Evolutionary conservation across 768 basidiomycete genomes (phyloP).

Genomic region (Paxillus involutus): DNA sequence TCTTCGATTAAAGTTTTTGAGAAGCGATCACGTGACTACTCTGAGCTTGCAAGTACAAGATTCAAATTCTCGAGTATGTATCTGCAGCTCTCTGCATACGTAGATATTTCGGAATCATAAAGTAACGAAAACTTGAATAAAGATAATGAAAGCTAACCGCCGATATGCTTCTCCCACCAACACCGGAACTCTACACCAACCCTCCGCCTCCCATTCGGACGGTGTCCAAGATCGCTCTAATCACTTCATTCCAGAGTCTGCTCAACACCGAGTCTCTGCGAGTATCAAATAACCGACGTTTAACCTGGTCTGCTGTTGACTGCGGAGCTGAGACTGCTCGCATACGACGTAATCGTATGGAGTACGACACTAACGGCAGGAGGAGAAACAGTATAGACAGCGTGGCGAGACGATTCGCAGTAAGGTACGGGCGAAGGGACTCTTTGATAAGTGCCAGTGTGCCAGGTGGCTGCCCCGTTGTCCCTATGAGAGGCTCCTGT

Average conservation of each 20-base stretch:
- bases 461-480: conserved; percentile 18
- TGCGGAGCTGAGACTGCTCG: conserved; percentile 21
- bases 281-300: conserved; percentile 49
- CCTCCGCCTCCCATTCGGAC: conserved; percentile 78
- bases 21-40: conserved; percentile 15
- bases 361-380: conserved; percentile 43
- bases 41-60: too few relatives aligned
- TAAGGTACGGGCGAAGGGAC: conserved; percentile 49
- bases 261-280: conserved; percentile 35
- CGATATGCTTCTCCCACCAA: not conserved
- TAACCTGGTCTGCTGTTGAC: conserved; percentile 56
- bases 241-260: conserved; percentile 51
- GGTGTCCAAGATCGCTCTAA: conserved; percentile 60
- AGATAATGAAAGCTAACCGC: conserved; percentile 11
- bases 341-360: conserved; percentile 51
- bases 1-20: conserved; percentile 5
- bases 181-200: conserved; percentile 46
- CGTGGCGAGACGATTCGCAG: conserved; percentile 45
- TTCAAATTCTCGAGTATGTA: not conserved
- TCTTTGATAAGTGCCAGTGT: conserved; percentile 46
- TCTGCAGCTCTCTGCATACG: not conserved
- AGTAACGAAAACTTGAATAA: conserved; percentile 9
- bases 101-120: not conserved
- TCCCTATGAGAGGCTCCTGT: conserved; percentile 8
- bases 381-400: conserved; percentile 42